A percentile compares a stretch with the other conserved stretches of the same genome.
Conservation (phyloP, 129 eudicot genomes). For the Apium graveolens region DNA sequence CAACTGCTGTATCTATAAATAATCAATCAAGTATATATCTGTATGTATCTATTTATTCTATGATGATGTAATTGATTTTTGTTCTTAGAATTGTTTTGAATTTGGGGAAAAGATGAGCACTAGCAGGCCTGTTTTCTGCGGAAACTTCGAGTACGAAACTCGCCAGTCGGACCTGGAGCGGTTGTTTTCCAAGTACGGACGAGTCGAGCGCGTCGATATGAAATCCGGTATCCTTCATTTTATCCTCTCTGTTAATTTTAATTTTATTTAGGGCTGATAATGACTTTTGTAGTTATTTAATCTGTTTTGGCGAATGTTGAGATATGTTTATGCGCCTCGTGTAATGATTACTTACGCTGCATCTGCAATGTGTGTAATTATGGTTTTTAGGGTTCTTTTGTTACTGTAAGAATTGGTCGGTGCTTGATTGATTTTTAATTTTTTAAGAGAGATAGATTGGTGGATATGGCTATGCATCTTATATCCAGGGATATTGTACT, state of each 20-base stretch:
- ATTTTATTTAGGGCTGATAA: not conserved
- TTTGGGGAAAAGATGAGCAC: slow-evolving; percentile 42
- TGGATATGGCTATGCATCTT: not conserved
- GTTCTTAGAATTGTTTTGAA: not conserved
- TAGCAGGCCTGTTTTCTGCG: slow-evolving; percentile 71
- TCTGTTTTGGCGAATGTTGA: not conserved
- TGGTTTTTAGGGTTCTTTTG: not conserved
- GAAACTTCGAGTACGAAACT: slow-evolving; percentile 83
- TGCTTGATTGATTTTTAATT: not conserved
- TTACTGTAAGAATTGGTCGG: not conserved
- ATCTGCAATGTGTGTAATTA: too few species aligned
- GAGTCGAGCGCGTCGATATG: slow-evolving; percentile 85
- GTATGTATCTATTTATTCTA: not conserved
- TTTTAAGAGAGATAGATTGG: not conserved
- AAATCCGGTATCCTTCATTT: slow-evolving; percentile 57
- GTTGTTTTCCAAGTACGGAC: slow-evolving; percentile 74
- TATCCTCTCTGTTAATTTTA: not conserved
- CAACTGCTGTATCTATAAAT: not conserved
- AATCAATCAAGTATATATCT: not conserved
- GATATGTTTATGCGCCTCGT: too few species aligned
- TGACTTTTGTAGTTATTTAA: not conserved
- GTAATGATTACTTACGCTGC: too few species aligned
- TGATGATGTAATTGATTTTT: not conserved
- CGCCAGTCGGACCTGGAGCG: slow-evolving; percentile 85
- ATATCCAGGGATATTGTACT: too few species aligned